Evolutionary conservation across 305 asterid species (phyloP).

Genomic region (Fraxinus albicans): DNA sequence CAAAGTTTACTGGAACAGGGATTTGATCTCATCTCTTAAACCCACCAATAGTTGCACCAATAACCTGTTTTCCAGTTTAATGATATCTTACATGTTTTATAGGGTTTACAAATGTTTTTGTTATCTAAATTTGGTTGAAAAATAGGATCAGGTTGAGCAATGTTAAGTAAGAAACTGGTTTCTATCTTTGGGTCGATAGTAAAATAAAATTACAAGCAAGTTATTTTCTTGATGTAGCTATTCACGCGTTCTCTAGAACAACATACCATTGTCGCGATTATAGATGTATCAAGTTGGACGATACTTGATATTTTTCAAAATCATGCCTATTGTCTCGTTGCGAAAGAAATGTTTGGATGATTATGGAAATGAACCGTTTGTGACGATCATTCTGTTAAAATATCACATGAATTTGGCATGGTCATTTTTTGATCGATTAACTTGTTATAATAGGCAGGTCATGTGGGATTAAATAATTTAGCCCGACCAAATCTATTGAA

Average conservation of each 20-base stretch:
- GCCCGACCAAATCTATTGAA: not conserved
- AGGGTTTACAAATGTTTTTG: slow-evolving; percentile 1
- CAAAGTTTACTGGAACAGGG: slow-evolving; percentile 63
- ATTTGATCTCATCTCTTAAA: slow-evolving; percentile 60
- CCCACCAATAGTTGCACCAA: not conserved
- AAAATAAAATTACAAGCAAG: not conserved
- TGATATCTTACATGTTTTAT: slow-evolving; percentile 12
- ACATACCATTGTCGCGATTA: not conserved
- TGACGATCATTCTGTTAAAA: not conserved
- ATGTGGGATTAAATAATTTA: not conserved
- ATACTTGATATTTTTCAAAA: not conserved
- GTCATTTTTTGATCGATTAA: not conserved
- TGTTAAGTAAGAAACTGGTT: not conserved
- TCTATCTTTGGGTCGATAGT: not conserved
- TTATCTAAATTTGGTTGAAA: not conserved
- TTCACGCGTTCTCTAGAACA: not conserved
- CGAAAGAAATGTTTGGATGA: not conserved
- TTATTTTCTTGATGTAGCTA: not conserved
- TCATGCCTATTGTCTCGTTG: not conserved
- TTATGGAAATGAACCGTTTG: not conserved
- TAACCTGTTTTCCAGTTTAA: slow-evolving; percentile 6
- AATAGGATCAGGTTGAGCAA: not conserved
- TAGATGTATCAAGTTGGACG: not conserved
- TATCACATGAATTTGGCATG: not conserved
- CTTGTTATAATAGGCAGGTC: not conserved